Conservation (phyloP, 2,329 filamentous ascomycete genomes). For the Penicillium glabrum region DNA sequence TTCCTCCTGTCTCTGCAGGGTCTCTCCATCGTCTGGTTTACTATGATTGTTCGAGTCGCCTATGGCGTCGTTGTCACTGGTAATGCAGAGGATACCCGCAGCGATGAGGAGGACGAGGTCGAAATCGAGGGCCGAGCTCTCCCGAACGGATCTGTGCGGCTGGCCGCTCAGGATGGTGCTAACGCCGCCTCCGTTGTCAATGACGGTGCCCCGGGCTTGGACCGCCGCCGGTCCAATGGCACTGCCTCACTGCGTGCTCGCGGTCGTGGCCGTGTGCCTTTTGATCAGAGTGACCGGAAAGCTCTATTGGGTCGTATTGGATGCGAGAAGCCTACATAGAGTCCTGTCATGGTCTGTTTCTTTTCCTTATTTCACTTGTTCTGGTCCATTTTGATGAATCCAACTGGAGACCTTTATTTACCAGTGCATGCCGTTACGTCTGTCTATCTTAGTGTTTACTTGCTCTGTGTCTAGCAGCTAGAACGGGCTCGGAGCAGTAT, state of each 20-base stretch:
- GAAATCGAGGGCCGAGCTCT: constrained; percentile 32
- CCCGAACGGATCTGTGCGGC: constrained; percentile 28
- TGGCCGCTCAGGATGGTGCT: constrained; percentile 23
- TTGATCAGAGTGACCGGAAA: constrained; percentile 55
- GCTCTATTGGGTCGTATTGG: constrained; percentile 79
- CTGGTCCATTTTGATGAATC: constrained; percentile 10
- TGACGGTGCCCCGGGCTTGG: constrained; percentile 28
- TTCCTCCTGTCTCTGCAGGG: constrained; percentile 75
- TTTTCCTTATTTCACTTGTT: background rate
- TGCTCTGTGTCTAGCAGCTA: background rate
- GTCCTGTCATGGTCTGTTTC: background rate
- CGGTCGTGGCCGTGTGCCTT: constrained; percentile 38
- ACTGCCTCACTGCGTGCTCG: constrained; percentile 35
- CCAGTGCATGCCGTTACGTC: constrained; percentile 17
- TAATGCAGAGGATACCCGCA: constrained; percentile 80
- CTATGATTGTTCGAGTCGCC: constrained; percentile 81
- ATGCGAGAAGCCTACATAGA: constrained; percentile 66
- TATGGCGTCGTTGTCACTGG: constrained; percentile 72
- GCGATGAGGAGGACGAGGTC: constrained; percentile 69
- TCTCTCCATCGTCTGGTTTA: constrained; percentile 84
- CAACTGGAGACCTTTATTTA: constrained; percentile 11
- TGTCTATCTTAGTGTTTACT: constrained; percentile 2
- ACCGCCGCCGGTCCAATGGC: constrained; percentile 37
- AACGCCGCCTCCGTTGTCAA: constrained; percentile 21
- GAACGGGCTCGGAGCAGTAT: constrained; percentile 8